Evolutionary conservation across 345 rosid genomes (phyloP).

Genomic region (sweet orange (Citrus sinensis)): DNA sequence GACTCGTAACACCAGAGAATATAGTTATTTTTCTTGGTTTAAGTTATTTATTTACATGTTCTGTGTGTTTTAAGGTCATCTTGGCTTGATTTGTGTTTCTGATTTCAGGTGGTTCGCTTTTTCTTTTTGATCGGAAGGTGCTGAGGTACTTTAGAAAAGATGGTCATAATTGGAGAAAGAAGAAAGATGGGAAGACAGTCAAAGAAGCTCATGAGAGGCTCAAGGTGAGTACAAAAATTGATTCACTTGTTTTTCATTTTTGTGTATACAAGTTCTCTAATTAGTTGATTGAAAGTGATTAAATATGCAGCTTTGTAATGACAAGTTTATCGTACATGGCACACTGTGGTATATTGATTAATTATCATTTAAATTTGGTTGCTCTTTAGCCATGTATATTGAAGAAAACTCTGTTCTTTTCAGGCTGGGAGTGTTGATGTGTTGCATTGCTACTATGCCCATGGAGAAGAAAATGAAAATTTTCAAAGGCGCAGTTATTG

Average conservation of each 20-base stretch:
- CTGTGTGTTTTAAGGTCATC: neutral
- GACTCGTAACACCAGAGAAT: neutral
- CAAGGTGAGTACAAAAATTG: conserved; percentile 47
- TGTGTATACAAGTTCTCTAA: neutral
- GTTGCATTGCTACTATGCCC: conserved; percentile 96
- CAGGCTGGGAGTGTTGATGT: conserved; percentile 93
- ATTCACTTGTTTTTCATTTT: neutral
- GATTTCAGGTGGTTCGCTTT: conserved; percentile 79
- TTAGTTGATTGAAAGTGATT: neutral
- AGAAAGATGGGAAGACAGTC: conserved; percentile 85
- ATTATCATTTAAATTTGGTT: neutral
- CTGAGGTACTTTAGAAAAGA: conserved; percentile 93
- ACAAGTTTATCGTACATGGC: neutral
- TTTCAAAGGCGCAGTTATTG: conserved; percentile 97
- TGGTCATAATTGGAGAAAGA: conserved; percentile 97
- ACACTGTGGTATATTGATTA: neutral
- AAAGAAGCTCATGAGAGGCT: conserved; percentile 97
- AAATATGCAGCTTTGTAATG: neutral
- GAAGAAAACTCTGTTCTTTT: conserved; percentile 12
- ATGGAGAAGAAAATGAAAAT: conserved; percentile 80
- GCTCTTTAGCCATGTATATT: neutral
- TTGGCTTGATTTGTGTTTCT: neutral
- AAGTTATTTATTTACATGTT: neutral
- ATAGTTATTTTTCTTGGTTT: neutral
- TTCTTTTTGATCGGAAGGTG: conserved; percentile 84